These are phyloP conservation scores for Candida takata DNA, from an alignment of 805 yeast species.

Conservation along the genomic window DNA sequence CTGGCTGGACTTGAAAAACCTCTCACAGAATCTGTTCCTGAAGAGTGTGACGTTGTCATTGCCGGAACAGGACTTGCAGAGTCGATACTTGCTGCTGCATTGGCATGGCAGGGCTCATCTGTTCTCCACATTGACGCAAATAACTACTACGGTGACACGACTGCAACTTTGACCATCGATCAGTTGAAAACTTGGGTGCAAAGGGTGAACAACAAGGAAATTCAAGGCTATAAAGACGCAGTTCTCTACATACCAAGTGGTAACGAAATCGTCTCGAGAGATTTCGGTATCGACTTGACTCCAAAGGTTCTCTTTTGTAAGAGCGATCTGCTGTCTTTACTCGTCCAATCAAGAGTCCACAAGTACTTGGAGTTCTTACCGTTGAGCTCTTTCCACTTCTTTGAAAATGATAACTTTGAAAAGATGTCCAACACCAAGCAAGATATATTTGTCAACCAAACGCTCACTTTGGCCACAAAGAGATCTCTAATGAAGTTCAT, in stretches of 20 bases:
- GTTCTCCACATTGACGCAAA: slow-evolving; percentile 87
- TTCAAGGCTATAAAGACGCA: slow-evolving; percentile 54
- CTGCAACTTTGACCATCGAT: slow-evolving; percentile 80
- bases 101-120: slow-evolving; percentile 97
- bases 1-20: slow-evolving; percentile 78
- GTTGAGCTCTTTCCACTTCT: slow-evolving; percentile 84
- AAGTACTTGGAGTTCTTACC: slow-evolving; percentile 91
- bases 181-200: slow-evolving; percentile 81
- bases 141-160: slow-evolving; percentile 80
- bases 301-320: slow-evolving; percentile 87
- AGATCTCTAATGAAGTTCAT: slow-evolving; percentile 86
- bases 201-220: slow-evolving; percentile 43
- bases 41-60: slow-evolving; percentile 79
- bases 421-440: slow-evolving; percentile 82
- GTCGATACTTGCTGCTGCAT: slow-evolving; percentile 83
- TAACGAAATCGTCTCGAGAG: slow-evolving; percentile 42
- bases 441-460: slow-evolving; percentile 87
- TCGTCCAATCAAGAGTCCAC: slow-evolving; percentile 80
- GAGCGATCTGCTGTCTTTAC: slow-evolving; percentile 74
- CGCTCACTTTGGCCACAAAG: slow-evolving; percentile 66
- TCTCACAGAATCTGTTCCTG: slow-evolving; percentile 50
- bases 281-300: slow-evolving; percentile 80
- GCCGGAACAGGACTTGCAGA: slow-evolving; percentile 92
- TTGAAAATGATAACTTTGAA: slow-evolving; percentile 84
- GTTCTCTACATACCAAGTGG: slow-evolving; percentile 70